A percentile compares a stretch with the other conserved stretches of the same genome.
Evolutionary conservation across 805 yeast species (phyloP).

Genomic region (Kuraishia capsulata): DNA sequence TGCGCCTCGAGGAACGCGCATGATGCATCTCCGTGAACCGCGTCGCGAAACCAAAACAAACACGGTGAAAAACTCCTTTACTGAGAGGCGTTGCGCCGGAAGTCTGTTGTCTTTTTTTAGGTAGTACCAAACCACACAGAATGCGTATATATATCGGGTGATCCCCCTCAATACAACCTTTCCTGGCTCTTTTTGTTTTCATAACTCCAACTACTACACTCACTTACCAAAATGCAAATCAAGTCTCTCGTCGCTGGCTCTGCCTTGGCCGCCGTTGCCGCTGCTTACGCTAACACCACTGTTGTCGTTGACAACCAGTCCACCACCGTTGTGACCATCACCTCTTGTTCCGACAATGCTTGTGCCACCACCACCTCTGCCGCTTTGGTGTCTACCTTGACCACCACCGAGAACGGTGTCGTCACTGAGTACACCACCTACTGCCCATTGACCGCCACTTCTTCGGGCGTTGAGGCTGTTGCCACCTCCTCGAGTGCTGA

Average conservation of each 20-base stretch:
- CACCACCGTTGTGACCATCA: conserved; percentile 18
- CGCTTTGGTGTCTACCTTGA: conserved; percentile 12
- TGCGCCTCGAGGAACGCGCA: too few species aligned
- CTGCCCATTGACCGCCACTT: conserved; percentile 18
- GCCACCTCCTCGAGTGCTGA: conserved; percentile 3
- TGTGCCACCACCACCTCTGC: conserved; percentile 19
- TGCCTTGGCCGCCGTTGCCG: conserved; percentile 12
- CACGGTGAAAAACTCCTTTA: too few species aligned
- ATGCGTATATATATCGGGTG: neutral
- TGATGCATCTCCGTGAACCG: too few species aligned
- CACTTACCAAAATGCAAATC: conserved; percentile 4
- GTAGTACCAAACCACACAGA: too few species aligned
- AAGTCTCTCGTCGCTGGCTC: conserved; percentile 11
- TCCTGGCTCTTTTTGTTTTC: neutral
- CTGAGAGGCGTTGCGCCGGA: too few species aligned
- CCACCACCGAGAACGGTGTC: conserved; percentile 24
- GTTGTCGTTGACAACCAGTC: conserved; percentile 7
- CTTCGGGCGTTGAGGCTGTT: conserved; percentile 3
- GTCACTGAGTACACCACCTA: conserved; percentile 29
- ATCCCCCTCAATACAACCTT: neutral
- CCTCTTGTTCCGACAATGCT: conserved; percentile 20
- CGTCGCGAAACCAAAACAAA: too few species aligned
- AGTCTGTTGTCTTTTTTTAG: too few species aligned
- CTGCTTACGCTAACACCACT: conserved; percentile 9
- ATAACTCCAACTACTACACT: conserved; percentile 3